These are phyloP conservation scores for Exidia glandulosa DNA, from an alignment of 768 basidiomycete genomes.

Conservation along the genomic window DNA sequence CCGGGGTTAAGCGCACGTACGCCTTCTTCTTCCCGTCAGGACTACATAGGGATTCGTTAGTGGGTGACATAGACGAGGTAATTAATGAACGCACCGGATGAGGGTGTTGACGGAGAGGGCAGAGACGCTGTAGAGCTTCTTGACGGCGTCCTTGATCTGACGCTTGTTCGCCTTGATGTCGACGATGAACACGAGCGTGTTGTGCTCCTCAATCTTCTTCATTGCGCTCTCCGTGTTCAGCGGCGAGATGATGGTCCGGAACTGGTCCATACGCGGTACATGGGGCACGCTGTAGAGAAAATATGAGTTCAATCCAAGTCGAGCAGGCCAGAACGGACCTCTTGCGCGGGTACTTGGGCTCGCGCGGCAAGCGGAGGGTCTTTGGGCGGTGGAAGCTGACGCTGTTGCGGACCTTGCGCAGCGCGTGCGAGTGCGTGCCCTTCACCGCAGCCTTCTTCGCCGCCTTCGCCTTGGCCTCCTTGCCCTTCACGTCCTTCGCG, in stretches of 20 bases:
- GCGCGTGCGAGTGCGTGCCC: constrained; percentile 62
- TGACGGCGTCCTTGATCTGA: constrained; percentile 98
- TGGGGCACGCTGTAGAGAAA: constrained; percentile 92
- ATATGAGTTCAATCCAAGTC: constrained; percentile 29
- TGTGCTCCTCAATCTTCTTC: constrained; percentile 99
- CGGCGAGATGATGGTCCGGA: constrained; percentile 86
- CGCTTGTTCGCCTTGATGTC: constrained; percentile 95
- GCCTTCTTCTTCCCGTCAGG: constrained; percentile 99
- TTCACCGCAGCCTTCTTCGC: constrained; percentile 96
- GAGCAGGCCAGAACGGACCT: neutral
- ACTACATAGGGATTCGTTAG: neutral
- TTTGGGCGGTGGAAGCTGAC: constrained; percentile 96
- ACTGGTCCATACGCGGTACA: constrained; percentile 92
- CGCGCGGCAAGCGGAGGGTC: constrained; percentile 72
- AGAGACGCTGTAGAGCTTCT: constrained; percentile 97
- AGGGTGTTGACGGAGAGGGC: constrained; percentile 96
- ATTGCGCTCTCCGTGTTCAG: constrained; percentile 95
- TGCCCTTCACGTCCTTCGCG: neutral
- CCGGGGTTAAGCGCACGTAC: constrained; percentile 89
- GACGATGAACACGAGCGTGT: constrained; percentile 97
- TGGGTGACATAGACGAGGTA: neutral
- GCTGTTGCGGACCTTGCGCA: constrained; percentile 73
- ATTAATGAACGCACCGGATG: constrained; percentile 69
- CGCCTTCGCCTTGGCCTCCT: constrained; percentile 64
- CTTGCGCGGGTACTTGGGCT: constrained; percentile 30